These are phyloP conservation scores for Usnea hakonensis DNA, from an alignment of 495 filamentous ascomycete genomes.

Conservation along the genomic window DNA sequence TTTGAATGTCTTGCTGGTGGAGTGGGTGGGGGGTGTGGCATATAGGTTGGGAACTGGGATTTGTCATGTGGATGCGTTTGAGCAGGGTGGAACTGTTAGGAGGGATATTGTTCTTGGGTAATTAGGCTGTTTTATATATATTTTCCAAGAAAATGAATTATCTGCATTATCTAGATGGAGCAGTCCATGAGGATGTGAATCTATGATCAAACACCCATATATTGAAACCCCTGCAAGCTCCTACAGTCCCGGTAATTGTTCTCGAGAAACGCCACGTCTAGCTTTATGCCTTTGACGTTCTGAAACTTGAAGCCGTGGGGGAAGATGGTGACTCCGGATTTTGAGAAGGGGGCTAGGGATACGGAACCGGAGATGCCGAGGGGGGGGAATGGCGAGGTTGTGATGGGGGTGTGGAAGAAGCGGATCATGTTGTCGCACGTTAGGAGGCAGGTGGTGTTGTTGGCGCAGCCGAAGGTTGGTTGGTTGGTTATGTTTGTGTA, in stretches of 20 bases:
- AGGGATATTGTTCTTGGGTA: too few relatives aligned
- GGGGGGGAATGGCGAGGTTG: not conserved
- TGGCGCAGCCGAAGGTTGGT: slow-evolving; percentile 12
- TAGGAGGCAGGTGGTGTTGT: slow-evolving; percentile 2
- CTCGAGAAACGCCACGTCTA: slow-evolving; percentile 11
- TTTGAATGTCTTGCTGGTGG: too few relatives aligned
- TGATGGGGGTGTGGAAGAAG: slow-evolving; percentile 14
- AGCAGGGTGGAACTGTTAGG: too few relatives aligned
- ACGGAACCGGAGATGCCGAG: slow-evolving; percentile 8
- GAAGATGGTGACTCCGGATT: slow-evolving; percentile 8
- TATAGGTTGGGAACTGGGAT: too few relatives aligned
- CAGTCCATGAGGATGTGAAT: too few relatives aligned
- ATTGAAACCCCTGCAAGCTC: slow-evolving; percentile 5
- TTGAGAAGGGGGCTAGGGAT: not conserved
- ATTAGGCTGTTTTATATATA: too few relatives aligned
- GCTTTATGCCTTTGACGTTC: slow-evolving; percentile 3
- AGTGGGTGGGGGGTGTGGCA: too few relatives aligned
- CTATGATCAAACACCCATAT: slow-evolving; percentile 10
- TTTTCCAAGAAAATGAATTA: too few relatives aligned
- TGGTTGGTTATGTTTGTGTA: slow-evolving; percentile 13
- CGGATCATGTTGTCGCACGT: slow-evolving; percentile 11
- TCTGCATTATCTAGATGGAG: too few relatives aligned
- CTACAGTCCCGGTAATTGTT: slow-evolving; percentile 9
- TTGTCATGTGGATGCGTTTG: too few relatives aligned
- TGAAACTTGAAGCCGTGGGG: not conserved